phyloP scores from a whole-genome alignment of 768 basidiomycete species.

The Hypsizygus marmoreus region DNA sequence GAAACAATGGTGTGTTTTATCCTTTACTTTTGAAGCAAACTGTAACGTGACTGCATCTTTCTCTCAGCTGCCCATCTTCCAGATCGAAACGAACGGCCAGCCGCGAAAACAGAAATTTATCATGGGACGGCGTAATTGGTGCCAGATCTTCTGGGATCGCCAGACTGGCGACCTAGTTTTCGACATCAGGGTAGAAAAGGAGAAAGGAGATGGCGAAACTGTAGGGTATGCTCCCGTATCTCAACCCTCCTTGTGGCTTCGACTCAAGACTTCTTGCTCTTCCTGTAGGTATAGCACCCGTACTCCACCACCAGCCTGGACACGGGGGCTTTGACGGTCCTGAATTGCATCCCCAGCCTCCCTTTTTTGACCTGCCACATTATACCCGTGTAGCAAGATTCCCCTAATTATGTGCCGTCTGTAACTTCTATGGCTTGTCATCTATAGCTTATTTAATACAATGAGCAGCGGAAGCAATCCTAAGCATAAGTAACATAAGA shows the following conservation, averaged over 20 bases:
- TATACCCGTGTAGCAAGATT: not conserved
- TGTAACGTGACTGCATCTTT: not conserved
- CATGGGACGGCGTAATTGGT: constrained; percentile 91
- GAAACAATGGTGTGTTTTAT: constrained; percentile 70
- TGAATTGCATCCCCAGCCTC: not conserved
- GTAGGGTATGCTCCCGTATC: constrained; percentile 57
- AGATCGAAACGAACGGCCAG: constrained; percentile 73
- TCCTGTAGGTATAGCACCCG: constrained; percentile 21
- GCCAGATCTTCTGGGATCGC: constrained; percentile 62
- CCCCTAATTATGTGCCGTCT: not conserved
- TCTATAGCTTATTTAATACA: too few species aligned
- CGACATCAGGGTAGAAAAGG: constrained; percentile 84
- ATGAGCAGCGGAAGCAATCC: too few species aligned
- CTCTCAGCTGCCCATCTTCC: constrained; percentile 72
- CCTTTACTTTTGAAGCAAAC: not conserved
- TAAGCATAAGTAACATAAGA: too few species aligned
- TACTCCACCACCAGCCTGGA: constrained; percentile 26
- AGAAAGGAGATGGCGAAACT: constrained; percentile 81
- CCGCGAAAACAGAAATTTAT: constrained; percentile 77
- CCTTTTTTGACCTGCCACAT: too few species aligned
- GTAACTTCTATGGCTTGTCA: too few species aligned
- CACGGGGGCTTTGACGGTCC: constrained; percentile 5
- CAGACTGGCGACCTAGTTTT: constrained; percentile 68
- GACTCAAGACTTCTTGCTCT: not conserved
- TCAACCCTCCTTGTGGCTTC: not conserved